Conservation (phyloP, 2,329 filamentous ascomycete genomes). For the Pseudocercospora pini-densiflorae region DNA sequence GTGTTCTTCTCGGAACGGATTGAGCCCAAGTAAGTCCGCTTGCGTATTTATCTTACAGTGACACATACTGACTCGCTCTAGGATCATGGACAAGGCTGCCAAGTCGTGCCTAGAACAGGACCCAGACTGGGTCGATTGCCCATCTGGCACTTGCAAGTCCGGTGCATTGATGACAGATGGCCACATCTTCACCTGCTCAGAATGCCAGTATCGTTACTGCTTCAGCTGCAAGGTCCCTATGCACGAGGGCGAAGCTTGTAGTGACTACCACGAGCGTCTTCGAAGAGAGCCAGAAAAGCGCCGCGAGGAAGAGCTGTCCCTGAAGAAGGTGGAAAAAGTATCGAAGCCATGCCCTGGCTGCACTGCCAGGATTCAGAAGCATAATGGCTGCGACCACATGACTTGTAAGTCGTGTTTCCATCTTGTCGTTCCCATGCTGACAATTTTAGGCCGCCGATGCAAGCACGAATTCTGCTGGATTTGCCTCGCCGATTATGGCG, state of each 20-base stretch:
- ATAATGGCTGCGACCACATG: slow-evolving; percentile 11
- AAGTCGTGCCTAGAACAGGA: slow-evolving; percentile 7
- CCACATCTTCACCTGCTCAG: slow-evolving; percentile 18
- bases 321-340: not conserved
- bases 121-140: slow-evolving; percentile 13
- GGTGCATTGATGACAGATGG: slow-evolving; percentile 11
- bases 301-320: slow-evolving; percentile 6
- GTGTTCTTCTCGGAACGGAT: not conserved
- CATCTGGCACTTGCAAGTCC: slow-evolving; percentile 1
- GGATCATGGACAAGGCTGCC: slow-evolving; percentile 14
- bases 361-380: slow-evolving; percentile 9
- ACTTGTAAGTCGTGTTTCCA: not conserved
- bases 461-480: slow-evolving; percentile 25
- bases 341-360: slow-evolving; percentile 25
- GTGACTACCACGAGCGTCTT: not conserved
- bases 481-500: slow-evolving; percentile 15
- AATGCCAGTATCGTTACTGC: slow-evolving; percentile 14
- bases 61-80: slow-evolving; percentile 1
- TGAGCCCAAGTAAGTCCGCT: slow-evolving; percentile 3
- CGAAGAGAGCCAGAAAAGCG: slow-evolving; percentile 7
- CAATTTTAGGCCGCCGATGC: slow-evolving; percentile 14
- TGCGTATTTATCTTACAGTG: not conserved
- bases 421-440: not conserved
- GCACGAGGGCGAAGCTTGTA: slow-evolving; percentile 15
- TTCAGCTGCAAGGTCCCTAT: slow-evolving; percentile 16